phyloP scores from a whole-genome alignment of 495 filamentous ascomycete species.

The Amphirosellinia nigrospora region DNA sequence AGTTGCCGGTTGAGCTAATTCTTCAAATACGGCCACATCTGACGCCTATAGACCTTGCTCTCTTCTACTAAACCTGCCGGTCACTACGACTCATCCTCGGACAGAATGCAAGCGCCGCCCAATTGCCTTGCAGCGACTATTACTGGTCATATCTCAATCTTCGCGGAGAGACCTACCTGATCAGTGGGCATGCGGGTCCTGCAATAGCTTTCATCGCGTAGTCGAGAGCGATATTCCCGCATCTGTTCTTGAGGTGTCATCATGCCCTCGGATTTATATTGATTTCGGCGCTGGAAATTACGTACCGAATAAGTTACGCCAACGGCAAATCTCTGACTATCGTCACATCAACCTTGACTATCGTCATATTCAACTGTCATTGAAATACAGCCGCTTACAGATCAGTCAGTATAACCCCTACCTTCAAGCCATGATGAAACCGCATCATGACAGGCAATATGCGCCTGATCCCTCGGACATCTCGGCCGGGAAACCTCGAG shows the following conservation, averaged over 20 bases:
- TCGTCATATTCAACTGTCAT: conserved; percentile 10
- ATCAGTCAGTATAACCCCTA: not conserved
- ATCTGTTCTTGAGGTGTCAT: not conserved
- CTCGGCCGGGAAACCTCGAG: too few relatives aligned
- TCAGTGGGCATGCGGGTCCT: not conserved
- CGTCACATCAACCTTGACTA: not conserved
- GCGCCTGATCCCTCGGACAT: too few relatives aligned
- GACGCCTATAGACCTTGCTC: not conserved
- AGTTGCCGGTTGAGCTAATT: conserved; percentile 6
- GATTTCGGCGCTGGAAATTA: too few relatives aligned
- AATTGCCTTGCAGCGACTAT: not conserved
- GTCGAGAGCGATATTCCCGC: not conserved
- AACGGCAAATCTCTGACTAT: not conserved
- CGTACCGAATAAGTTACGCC: not conserved
- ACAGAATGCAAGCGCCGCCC: too few relatives aligned
- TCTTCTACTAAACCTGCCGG: conserved; percentile 9
- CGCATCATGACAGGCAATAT: not conserved
- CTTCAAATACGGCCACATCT: not conserved
- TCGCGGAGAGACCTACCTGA: not conserved
- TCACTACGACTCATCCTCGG: not conserved
- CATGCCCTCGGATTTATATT: not conserved
- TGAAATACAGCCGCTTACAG: conserved; percentile 10
- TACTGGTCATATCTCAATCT: not conserved
- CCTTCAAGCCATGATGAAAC: not conserved
- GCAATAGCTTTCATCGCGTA: conserved; percentile 4